These are phyloP conservation scores for Albizia julibrissin DNA, from an alignment of 306 rosid genomes.

Conservation along the genomic window DNA sequence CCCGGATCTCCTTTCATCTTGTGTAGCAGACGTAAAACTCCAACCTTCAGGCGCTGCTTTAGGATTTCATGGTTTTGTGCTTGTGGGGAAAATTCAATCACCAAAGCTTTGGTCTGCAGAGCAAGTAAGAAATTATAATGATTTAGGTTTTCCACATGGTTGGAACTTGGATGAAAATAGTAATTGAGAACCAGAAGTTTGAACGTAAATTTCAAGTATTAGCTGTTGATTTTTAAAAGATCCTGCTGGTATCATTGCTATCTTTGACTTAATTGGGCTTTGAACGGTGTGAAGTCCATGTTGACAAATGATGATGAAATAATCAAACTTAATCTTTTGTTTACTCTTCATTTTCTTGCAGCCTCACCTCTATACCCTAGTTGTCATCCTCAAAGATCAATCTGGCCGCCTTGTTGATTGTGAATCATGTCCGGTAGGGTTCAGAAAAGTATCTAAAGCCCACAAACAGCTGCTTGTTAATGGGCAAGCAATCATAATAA, in stretches of 20 bases:
- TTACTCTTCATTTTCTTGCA: constrained; percentile 39
- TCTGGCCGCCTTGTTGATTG: constrained; percentile 75
- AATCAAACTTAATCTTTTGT: neutral
- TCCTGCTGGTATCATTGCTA: neutral
- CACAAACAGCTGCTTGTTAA: constrained; percentile 90
- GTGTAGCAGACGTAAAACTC: constrained; percentile 63
- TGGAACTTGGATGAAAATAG: neutral
- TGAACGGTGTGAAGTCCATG: neutral
- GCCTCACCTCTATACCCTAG: constrained; percentile 87
- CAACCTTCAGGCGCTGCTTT: constrained; percentile 41
- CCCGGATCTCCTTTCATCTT: constrained; percentile 66
- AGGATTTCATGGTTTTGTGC: constrained; percentile 74
- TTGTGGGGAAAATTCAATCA: constrained; percentile 63
- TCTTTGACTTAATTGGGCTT: neutral
- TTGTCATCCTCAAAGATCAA: constrained; percentile 73
- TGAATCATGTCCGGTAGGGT: constrained; percentile 84
- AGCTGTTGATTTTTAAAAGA: neutral
- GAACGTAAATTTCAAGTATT: neutral
- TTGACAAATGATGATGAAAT: constrained; percentile 9
- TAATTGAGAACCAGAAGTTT: neutral
- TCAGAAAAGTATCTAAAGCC: constrained; percentile 74
- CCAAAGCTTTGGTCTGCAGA: constrained; percentile 98
- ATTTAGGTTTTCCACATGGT: constrained; percentile 13
- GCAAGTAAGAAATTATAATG: constrained; percentile 54
- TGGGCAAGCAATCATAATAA: constrained; percentile 77